Evolutionary conservation across 1,139 yeast genomes (phyloP).

Genomic region (Groenewaldozyma auringiensis): DNA sequence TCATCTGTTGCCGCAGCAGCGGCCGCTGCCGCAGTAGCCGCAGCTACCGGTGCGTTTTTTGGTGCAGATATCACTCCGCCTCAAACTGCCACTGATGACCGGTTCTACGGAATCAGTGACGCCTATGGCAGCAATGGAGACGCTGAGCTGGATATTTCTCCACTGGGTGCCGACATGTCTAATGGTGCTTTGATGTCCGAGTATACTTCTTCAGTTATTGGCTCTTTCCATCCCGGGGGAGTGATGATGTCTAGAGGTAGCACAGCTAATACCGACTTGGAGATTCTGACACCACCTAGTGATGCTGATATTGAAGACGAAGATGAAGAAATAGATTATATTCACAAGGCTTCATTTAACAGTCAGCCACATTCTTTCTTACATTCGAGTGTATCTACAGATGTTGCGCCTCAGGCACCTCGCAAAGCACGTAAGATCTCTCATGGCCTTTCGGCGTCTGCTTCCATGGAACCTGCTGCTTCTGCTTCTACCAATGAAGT

Average conservation of each 20-base stretch:
- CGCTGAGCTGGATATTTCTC: not conserved
- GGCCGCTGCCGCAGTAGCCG: not conserved
- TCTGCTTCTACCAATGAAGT: slow-evolving; percentile 4
- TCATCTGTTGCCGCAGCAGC: not conserved
- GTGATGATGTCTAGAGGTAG: not conserved
- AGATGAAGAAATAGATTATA: not conserved
- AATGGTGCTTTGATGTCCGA: not conserved
- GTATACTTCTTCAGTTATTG: not conserved
- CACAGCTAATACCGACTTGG: not conserved
- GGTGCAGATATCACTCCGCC: not conserved
- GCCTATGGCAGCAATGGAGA: no score
- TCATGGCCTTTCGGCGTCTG: not conserved
- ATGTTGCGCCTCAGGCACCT: not conserved
- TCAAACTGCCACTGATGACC: not conserved
- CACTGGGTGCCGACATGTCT: not conserved
- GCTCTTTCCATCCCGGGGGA: not conserved
- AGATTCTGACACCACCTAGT: not conserved
- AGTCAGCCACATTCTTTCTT: not conserved
- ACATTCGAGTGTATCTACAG: not conserved
- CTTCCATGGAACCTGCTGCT: not conserved
- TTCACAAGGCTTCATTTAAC: not conserved
- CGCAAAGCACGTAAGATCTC: not conserved
- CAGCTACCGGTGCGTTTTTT: not conserved
- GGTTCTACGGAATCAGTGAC: not conserved
- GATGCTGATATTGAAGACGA: no score